A percentile compares a stretch with the other conserved stretches of the same genome.
Conservation (phyloP, 1,284 basidiomycete species). For the Tremellales sp. region DNA sequence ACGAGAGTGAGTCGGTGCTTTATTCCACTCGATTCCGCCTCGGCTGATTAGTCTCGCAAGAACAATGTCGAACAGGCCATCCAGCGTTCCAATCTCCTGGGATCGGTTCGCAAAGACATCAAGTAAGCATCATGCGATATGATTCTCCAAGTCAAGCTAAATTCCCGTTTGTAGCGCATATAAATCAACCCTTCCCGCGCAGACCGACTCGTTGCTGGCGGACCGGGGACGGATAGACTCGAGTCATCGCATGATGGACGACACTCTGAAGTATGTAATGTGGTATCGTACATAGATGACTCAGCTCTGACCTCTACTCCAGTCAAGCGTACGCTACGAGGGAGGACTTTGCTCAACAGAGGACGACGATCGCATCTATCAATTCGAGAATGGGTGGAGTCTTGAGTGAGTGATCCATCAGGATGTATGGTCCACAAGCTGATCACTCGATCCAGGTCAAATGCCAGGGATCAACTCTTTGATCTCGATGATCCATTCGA, state of each 20-base stretch:
- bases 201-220: conserved; percentile 78
- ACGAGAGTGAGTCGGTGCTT: conserved; percentile 62
- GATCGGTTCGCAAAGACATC: conserved; percentile 92
- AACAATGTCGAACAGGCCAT: conserved; percentile 76
- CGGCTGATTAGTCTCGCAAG: conserved; percentile 7
- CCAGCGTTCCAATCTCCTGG: conserved; percentile 80
- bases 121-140: conserved; percentile 57
- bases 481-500: conserved; percentile 84
- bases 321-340: conserved; percentile 98
- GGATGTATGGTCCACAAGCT: not conserved
- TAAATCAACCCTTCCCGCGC: conserved; percentile 65
- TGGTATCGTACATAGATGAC: not conserved
- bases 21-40: not conserved
- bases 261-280: conserved; percentile 69
- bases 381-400: conserved; percentile 79
- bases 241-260: conserved; percentile 91
- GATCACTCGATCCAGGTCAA: conserved; percentile 55
- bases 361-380: conserved; percentile 67
- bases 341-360: conserved; percentile 86
- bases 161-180: conserved; percentile 55
- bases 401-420: conserved; percentile 58
- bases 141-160: not conserved
- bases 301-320: conserved; percentile 2
- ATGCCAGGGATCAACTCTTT: conserved; percentile 92
- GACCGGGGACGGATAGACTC: conserved; percentile 87